Percentiles rank a stretch among this genome's conserved stretches.
Evolutionary conservation across 768 basidiomycete species (phyloP).

Genomic region (Boletellus ananiceps): DNA sequence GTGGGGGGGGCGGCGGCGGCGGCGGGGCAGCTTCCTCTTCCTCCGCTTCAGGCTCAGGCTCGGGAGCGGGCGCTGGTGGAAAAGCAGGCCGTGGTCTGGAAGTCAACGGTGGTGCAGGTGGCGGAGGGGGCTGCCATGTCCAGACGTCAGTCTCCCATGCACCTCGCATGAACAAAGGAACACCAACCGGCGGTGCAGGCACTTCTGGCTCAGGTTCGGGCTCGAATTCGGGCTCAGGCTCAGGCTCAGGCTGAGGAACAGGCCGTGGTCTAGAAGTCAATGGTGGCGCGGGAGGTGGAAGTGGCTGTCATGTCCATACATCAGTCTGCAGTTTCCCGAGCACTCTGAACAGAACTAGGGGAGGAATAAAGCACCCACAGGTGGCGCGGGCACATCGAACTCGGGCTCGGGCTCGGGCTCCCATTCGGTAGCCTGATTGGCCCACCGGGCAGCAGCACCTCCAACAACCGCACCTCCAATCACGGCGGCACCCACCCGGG

Average conservation of each 20-base stretch:
- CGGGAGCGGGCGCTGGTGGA: conserved; percentile 15
- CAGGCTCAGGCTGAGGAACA: conserved; percentile 16
- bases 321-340: conserved; percentile 7
- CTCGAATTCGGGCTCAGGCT: conserved; percentile 23
- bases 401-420: conserved; percentile 23
- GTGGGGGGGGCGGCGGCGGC: conserved; percentile 24
- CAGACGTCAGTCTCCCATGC: conserved; percentile 3
- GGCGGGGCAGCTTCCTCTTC: conserved; percentile 16
- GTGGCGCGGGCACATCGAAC: conserved; percentile 26
- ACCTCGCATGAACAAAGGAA: background rate
- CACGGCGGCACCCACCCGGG: conserved; percentile 26
- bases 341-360: background rate
- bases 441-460: conserved; percentile 23
- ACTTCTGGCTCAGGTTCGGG: conserved; percentile 29
- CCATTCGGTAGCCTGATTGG: conserved; percentile 17
- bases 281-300: conserved; percentile 29
- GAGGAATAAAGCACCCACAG: conserved; percentile 31
- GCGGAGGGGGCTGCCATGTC: conserved; percentile 25
- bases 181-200: conserved; percentile 26
- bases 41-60: conserved; percentile 21
- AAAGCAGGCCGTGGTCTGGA: conserved; percentile 19
- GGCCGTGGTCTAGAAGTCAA: conserved; percentile 16
- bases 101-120: conserved; percentile 20
- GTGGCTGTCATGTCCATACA: conserved; percentile 14
- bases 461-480: conserved; percentile 33